These are phyloP conservation scores for Thalassiosira profunda DNA, from an alignment of 108 stramenopile species.

Conservation along the genomic window DNA sequence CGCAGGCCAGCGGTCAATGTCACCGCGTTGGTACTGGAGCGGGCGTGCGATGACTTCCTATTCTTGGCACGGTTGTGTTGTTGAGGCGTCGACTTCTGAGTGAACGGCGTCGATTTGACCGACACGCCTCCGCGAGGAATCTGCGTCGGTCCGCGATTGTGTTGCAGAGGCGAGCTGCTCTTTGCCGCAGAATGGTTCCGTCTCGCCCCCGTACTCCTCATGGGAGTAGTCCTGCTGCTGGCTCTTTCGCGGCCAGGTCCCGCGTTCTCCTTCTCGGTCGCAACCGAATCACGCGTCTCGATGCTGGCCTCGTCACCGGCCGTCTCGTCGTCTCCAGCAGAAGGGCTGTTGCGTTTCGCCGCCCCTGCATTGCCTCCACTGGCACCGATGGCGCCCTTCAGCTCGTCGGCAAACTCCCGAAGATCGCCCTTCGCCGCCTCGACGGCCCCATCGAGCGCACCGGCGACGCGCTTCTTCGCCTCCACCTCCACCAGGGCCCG, in stretches of 20 bases:
- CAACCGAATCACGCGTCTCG: no score
- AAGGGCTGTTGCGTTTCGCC: no score
- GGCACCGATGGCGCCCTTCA: no score
- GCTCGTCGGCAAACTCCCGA: conserved; percentile 7
- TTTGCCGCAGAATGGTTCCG: no score
- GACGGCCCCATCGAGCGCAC: background rate
- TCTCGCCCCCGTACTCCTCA: background rate
- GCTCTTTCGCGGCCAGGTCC: no score
- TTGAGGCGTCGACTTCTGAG: conserved; percentile 19
- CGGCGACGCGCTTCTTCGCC: conserved; percentile 2
- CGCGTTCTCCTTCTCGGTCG: no score
- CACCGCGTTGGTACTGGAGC: background rate
- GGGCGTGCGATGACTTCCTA: background rate
- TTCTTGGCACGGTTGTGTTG: conserved; percentile 22
- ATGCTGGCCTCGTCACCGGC: no score
- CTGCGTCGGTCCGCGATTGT: background rate
- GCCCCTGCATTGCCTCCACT: no score
- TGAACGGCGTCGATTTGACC: conserved; percentile 13
- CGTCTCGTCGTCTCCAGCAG: no score
- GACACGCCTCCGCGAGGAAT: conserved; percentile 2
- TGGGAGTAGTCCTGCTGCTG: no score
- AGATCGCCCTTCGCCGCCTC: conserved; percentile 15
- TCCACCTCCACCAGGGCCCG: conserved; percentile 9
- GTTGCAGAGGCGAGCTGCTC: no score
- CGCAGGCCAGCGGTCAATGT: background rate